Evolutionary conservation across 1,139 yeast species (phyloP).

Genomic region (Hyphopichia khmerensis): DNA sequence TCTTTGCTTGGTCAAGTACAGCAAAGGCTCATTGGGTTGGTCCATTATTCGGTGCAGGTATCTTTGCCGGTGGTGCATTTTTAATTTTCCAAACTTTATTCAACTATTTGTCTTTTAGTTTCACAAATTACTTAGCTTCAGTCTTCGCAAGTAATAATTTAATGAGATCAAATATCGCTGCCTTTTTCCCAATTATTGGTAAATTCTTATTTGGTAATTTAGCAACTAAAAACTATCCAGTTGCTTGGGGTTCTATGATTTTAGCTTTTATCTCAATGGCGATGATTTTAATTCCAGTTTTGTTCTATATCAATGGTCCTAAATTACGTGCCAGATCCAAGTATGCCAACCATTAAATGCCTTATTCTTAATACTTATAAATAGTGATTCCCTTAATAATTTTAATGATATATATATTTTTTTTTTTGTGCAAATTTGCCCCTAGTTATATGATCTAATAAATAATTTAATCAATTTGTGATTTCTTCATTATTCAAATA

Average conservation of each 20-base stretch:
- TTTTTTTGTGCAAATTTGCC: no score
- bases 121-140: conserved; percentile 36
- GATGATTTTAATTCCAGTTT: conserved; percentile 66
- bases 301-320: conserved; percentile 30
- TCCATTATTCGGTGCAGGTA: conserved; percentile 40
- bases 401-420: no score
- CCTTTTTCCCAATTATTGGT: conserved; percentile 33
- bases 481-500: no score
- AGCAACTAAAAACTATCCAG: conserved; percentile 29
- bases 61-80: conserved; percentile 38
- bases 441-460: no score
- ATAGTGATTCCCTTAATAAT: no score
- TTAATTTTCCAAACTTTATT: conserved; percentile 41
- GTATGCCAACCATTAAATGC: conserved; percentile 25
- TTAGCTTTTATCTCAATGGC: conserved; percentile 55
- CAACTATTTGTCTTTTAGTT: conserved; percentile 29
- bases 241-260: conserved; percentile 68
- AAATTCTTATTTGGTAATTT: conserved; percentile 46
- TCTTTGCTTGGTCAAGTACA: conserved; percentile 53
- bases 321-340: conserved; percentile 46
- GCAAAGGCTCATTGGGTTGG: conserved; percentile 41
- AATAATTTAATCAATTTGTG: no score
- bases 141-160: conserved; percentile 32
- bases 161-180: conserved; percentile 26
- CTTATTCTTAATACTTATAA: no score